A percentile compares a stretch with the other conserved stretches of the same genome.
Evolutionary conservation across 179 eudicot species (phyloP).

Genomic region (Camellia oleifera): DNA sequence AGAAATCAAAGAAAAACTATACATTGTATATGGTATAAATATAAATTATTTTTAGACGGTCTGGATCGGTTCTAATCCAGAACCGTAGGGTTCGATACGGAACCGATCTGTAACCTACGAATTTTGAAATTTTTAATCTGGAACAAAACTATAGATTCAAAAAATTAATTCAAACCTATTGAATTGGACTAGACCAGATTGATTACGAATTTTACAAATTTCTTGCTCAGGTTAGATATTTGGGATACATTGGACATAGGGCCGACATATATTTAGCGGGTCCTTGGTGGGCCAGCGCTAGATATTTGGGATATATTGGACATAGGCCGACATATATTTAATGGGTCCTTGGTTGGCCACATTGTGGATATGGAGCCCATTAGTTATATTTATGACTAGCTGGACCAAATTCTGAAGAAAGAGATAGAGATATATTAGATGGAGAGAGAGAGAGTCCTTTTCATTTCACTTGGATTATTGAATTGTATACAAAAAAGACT

Average conservation of each 20-base stretch:
- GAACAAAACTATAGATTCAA: no score
- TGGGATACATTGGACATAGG: slow-evolving; percentile 30
- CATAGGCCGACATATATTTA: slow-evolving; percentile 33
- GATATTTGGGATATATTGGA: slow-evolving; percentile 29
- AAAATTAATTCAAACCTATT: no score
- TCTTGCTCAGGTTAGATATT: background rate
- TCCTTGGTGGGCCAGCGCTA: slow-evolving; percentile 36
- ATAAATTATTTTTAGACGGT: no score
- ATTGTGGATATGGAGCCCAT: slow-evolving; percentile 35
- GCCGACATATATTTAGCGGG: slow-evolving; percentile 40
- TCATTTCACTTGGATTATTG: slow-evolving; percentile 19
- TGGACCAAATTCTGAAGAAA: slow-evolving; percentile 27
- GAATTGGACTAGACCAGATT: no score
- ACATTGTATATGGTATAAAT: no score
- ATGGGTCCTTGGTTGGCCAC: slow-evolving; percentile 43
- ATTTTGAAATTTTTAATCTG: no score
- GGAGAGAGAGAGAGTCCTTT: background rate
- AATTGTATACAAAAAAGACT: slow-evolving; percentile 25
- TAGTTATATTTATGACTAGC: slow-evolving; percentile 20
- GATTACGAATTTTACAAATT: no score
- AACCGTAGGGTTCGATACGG: no score
- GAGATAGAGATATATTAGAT: background rate
- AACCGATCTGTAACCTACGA: no score
- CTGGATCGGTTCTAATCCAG: no score
- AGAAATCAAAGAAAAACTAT: no score